A percentile compares a stretch with the other conserved stretches of the same genome.
These are phyloP conservation scores for Halenospora varia DNA, from an alignment of 495 filamentous ascomycete genomes.

Conservation along the genomic window DNA sequence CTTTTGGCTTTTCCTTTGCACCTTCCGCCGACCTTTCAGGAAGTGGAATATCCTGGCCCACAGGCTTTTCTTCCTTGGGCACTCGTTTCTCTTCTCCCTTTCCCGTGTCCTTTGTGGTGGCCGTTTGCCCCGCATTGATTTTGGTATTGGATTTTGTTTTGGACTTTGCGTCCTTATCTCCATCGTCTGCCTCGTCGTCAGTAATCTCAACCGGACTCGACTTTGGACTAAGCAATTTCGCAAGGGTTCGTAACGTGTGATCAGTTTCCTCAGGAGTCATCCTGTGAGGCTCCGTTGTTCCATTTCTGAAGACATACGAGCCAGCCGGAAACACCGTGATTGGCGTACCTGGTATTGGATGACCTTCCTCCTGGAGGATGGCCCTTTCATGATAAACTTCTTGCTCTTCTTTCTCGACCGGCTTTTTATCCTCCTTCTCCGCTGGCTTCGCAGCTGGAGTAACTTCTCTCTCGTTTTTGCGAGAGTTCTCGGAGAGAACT, in stretches of 20 bases:
- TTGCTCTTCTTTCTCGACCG: slow-evolving; percentile 17
- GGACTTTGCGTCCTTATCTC: neutral
- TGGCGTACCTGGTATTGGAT: slow-evolving; percentile 48
- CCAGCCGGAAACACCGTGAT: slow-evolving; percentile 42
- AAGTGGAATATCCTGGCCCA: too few relatives aligned
- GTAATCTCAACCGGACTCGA: neutral
- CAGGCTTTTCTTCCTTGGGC: neutral
- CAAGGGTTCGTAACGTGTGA: neutral
- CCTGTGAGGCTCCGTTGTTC: neutral
- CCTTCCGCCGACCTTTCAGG: neutral
- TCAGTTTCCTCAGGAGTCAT: neutral
- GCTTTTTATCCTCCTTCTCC: too few relatives aligned
- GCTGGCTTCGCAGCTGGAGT: slow-evolving; percentile 28
- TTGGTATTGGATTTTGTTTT: too few relatives aligned
- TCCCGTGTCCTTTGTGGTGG: neutral
- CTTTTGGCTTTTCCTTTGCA: neutral
- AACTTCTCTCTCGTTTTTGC: slow-evolving; percentile 28
- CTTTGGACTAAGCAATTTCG: slow-evolving; percentile 4
- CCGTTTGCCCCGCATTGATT: too few relatives aligned
- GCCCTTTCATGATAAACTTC: slow-evolving; percentile 23
- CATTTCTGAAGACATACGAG: slow-evolving; percentile 4
- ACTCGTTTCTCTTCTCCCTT: neutral
- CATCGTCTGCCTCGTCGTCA: neutral
- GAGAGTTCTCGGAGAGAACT: slow-evolving; percentile 30
- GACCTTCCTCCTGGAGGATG: slow-evolving; percentile 29